Conservation (phyloP, 1,284 basidiomycete species). For the Naganishia sp. region DNA sequence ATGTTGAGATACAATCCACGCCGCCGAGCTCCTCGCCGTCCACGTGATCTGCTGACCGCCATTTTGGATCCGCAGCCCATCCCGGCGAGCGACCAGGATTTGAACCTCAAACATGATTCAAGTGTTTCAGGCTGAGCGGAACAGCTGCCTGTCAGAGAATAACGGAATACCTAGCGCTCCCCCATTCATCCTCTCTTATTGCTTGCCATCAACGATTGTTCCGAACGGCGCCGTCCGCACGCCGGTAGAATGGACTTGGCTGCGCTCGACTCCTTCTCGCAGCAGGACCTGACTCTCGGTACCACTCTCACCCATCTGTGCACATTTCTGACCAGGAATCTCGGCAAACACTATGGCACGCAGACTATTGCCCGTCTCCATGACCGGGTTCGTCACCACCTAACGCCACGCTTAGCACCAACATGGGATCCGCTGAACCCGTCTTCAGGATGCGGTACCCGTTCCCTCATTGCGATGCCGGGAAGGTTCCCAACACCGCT, state of each 20-base stretch:
- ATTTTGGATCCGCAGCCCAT: background rate
- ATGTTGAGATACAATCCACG: too few species aligned
- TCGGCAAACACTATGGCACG: slow-evolving; percentile 43
- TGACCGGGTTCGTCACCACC: slow-evolving; percentile 35
- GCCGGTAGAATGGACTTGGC: slow-evolving; percentile 9
- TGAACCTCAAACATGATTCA: background rate
- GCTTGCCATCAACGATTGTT: background rate
- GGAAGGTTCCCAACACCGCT: slow-evolving; percentile 44
- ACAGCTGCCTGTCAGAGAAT: background rate
- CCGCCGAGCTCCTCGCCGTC: too few species aligned
- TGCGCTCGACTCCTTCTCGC: background rate
- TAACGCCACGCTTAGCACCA: slow-evolving; percentile 38
- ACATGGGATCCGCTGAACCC: slow-evolving; percentile 48
- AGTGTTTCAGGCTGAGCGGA: too few species aligned
- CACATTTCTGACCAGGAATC: slow-evolving; percentile 45
- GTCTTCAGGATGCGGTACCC: slow-evolving; percentile 43
- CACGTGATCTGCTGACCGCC: background rate
- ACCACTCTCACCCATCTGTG: slow-evolving; percentile 46
- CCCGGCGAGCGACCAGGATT: background rate
- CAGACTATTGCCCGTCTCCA: slow-evolving; percentile 41
- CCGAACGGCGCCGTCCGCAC: background rate
- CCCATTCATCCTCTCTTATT: background rate
- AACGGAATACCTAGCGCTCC: background rate
- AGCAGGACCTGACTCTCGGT: slow-evolving; percentile 40
- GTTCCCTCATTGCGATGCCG: slow-evolving; percentile 46